phyloP scores from a whole-genome alignment of 352 stramenopile genomes.

The Globisporangium perplexum region DNA sequence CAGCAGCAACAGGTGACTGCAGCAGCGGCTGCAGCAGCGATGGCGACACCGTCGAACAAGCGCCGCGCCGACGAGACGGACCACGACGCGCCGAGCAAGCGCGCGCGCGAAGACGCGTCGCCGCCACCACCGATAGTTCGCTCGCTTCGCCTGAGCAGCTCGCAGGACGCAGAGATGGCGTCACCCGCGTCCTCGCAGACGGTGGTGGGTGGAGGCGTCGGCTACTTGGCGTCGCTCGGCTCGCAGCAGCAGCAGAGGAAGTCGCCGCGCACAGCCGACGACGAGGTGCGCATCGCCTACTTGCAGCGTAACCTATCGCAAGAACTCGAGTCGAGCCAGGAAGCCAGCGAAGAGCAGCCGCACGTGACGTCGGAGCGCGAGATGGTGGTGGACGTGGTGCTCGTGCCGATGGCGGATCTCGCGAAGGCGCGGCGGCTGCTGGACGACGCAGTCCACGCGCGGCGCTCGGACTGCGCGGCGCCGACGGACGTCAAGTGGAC shows the following conservation, averaged over 20 bases:
- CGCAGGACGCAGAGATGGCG: conserved; percentile 7
- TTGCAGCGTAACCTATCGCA: conserved; percentile 6
- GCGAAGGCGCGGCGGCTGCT: conserved; percentile 7
- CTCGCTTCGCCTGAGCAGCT: conserved; percentile 8
- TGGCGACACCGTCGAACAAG: conserved; percentile 6
- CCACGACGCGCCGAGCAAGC: conserved; percentile 4
- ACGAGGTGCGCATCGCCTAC: conserved; percentile 5
- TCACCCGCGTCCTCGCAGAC: not conserved
- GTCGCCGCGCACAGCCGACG: not conserved
- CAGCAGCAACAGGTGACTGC: not conserved
- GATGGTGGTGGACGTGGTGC: not conserved
- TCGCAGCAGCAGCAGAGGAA: not conserved
- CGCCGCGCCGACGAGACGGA: conserved; percentile 1
- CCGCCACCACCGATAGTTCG: not conserved
- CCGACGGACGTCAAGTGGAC: conserved; percentile 22
- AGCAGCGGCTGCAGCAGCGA: not conserved
- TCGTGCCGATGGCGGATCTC: not conserved
- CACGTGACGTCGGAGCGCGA: not conserved
- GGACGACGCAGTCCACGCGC: conserved; percentile 21
- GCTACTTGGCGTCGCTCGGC: not conserved
- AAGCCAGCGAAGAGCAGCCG: not conserved
- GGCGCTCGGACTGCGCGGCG: conserved; percentile 6
- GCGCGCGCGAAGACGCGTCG: conserved; percentile 2
- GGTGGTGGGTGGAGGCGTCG: not conserved
- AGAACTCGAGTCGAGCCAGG: not conserved